phyloP scores from a whole-genome alignment of 192 early-diverging fungal genomes.

The Coemansia sp. region DNA sequence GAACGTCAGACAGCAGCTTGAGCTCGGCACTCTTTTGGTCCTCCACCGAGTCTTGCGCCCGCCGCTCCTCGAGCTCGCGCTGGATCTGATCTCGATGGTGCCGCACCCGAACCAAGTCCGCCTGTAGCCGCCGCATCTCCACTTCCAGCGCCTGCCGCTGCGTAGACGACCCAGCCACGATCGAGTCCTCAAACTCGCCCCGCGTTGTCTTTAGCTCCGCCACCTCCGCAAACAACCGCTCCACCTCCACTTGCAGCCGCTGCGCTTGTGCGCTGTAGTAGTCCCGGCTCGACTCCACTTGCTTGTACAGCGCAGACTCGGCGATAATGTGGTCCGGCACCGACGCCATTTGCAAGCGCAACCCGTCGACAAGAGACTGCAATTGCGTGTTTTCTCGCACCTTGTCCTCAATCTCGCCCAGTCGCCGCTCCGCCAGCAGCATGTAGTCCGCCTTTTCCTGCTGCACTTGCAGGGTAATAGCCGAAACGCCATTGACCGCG shows the following conservation, averaged over 20 bases:
- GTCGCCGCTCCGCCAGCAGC: slow-evolving; percentile 52
- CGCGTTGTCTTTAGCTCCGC: slow-evolving; percentile 49
- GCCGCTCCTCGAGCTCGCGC: slow-evolving; percentile 51
- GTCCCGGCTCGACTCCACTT: slow-evolving; percentile 50
- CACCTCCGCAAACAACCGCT: slow-evolving; percentile 47
- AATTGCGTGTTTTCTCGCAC: slow-evolving; percentile 58
- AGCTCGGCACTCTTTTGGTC: slow-evolving; percentile 57
- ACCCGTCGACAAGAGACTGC: slow-evolving; percentile 53
- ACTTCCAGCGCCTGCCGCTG: slow-evolving; percentile 57
- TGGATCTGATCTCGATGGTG: slow-evolving; percentile 61
- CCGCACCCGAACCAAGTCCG: slow-evolving; percentile 60
- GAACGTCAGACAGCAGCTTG: slow-evolving; percentile 54
- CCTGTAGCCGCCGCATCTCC: slow-evolving; percentile 60
- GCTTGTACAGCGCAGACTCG: slow-evolving; percentile 60
- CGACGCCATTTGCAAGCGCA: slow-evolving; percentile 53
- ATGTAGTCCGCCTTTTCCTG: slow-evolving; percentile 55
- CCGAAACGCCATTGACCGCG: slow-evolving; percentile 7
- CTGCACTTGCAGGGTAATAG: slow-evolving; percentile 36
- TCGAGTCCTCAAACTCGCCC: slow-evolving; percentile 45
- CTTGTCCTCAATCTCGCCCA: slow-evolving; percentile 59
- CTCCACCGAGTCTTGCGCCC: slow-evolving; percentile 48
- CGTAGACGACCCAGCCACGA: slow-evolving; percentile 39
- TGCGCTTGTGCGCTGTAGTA: slow-evolving; percentile 55
- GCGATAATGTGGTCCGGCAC: slow-evolving; percentile 59
- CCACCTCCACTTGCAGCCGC: slow-evolving; percentile 53